Evolutionary conservation across 768 basidiomycete species (phyloP).

Genomic region (Clitopilus passeckerianus): DNA sequence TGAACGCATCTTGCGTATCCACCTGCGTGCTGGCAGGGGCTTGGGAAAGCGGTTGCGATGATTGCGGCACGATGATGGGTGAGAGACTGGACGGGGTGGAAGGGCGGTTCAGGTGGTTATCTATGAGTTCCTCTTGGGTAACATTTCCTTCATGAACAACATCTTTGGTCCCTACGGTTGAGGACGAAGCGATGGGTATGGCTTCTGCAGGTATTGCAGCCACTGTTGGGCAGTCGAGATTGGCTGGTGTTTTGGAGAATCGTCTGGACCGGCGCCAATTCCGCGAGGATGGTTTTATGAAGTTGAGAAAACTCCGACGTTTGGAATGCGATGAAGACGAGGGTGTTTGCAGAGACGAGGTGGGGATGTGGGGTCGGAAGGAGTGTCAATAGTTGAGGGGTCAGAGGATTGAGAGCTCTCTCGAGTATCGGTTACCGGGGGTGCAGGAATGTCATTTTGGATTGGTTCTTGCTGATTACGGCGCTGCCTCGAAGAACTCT

Average conservation of each 20-base stretch:
- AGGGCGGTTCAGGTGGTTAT: too few relatives aligned
- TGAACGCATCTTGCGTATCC: not conserved
- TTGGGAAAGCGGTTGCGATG: not conserved
- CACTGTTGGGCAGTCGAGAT: not conserved
- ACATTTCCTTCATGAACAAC: not conserved
- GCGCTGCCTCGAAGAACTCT: slow-evolving; percentile 7
- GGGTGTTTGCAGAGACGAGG: slow-evolving; percentile 1
- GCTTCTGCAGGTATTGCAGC: not conserved
- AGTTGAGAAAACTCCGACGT: slow-evolving; percentile 28
- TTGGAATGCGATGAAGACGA: slow-evolving; percentile 17
- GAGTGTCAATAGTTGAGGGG: slow-evolving; percentile 6
- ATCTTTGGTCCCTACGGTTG: not conserved
- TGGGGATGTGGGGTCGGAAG: slow-evolving; percentile 5
- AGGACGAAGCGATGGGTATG: slow-evolving; percentile 1
- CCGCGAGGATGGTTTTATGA: slow-evolving; percentile 15
- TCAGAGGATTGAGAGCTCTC: slow-evolving; percentile 7
- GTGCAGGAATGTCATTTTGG: slow-evolving; percentile 19
- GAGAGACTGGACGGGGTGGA: too few relatives aligned
- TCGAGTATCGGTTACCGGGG: not conserved
- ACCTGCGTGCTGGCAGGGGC: not conserved
- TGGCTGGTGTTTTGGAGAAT: slow-evolving; percentile 10
- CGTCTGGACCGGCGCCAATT: slow-evolving; percentile 20
- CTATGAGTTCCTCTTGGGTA: not conserved
- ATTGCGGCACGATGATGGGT: too few relatives aligned
- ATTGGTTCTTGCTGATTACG: slow-evolving; percentile 20